A percentile compares a stretch with the other conserved stretches of the same genome.
Conservation (phyloP, 768 basidiomycete genomes). For the Rhizopogon rudus region DNA sequence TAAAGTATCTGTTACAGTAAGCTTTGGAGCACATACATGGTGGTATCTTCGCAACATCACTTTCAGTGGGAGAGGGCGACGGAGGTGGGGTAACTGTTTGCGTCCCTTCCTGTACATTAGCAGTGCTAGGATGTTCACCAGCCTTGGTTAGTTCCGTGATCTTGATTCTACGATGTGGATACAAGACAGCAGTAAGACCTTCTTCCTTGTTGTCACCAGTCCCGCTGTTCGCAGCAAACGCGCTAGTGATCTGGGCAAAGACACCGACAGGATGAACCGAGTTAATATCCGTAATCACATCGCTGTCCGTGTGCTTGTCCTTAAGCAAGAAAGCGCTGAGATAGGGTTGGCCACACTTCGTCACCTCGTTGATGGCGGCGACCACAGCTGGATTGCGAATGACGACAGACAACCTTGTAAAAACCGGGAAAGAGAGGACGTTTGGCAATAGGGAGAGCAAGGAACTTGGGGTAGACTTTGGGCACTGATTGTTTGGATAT, state of each 20-base stretch:
- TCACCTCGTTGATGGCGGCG: slow-evolving; percentile 92
- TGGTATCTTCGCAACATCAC: slow-evolving; percentile 18
- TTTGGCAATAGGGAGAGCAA: slow-evolving; percentile 92
- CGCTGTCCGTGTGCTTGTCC: slow-evolving; percentile 88
- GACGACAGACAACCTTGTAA: slow-evolving; percentile 97
- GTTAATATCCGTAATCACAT: slow-evolving; percentile 84
- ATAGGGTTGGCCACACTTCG: slow-evolving; percentile 95
- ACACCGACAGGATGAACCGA: slow-evolving; percentile 92
- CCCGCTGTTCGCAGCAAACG: slow-evolving; percentile 60
- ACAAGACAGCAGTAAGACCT: slow-evolving; percentile 90
- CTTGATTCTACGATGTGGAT: slow-evolving; percentile 86
- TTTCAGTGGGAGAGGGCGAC: slow-evolving; percentile 13
- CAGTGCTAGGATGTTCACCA: slow-evolving; percentile 36
- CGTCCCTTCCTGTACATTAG: slow-evolving; percentile 33
- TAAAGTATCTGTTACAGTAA: background rate
- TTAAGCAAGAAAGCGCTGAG: slow-evolving; percentile 95
- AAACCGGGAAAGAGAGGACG: slow-evolving; percentile 98
- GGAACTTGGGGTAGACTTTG: slow-evolving; percentile 87
- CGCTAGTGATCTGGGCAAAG: slow-evolving; percentile 94
- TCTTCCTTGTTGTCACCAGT: slow-evolving; percentile 71
- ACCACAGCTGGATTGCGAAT: slow-evolving; percentile 89
- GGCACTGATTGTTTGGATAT: slow-evolving; percentile 87
- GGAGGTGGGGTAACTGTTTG: slow-evolving; percentile 45
- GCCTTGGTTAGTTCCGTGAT: slow-evolving; percentile 84
- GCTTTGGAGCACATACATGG: slow-evolving; percentile 12